phyloP scores from a whole-genome alignment of 345 rosid species.

The Streptanthus diversifolius region DNA sequence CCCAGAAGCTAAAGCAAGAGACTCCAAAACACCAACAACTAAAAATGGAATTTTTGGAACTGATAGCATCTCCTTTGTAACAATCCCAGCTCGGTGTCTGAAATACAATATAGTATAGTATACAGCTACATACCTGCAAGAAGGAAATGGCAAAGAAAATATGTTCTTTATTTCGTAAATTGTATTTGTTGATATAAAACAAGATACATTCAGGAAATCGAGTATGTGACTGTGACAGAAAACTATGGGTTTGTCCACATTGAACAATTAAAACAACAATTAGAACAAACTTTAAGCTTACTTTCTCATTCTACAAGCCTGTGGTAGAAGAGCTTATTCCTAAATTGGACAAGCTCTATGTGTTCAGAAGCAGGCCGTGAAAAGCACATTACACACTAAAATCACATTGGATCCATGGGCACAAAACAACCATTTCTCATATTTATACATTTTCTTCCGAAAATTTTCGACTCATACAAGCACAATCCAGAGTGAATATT shows the following conservation, averaged over 20 bases:
- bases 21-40: conserved; percentile 81
- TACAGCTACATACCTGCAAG: conserved; percentile 64
- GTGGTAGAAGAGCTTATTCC: neutral
- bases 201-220: neutral
- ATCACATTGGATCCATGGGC: neutral
- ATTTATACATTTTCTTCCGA: neutral
- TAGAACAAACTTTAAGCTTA: no score
- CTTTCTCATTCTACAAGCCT: neutral
- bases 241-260: neutral
- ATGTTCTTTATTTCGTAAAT: neutral
- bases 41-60: conserved; percentile 75
- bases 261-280: neutral
- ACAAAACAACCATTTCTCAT: neutral
- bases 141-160: neutral
- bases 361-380: neutral
- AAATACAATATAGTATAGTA: conserved; percentile 68
- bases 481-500: neutral
- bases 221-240: neutral
- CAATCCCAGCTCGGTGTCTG: conserved; percentile 77
- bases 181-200: neutral
- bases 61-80: conserved; percentile 91
- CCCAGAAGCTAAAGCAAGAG: conserved; percentile 85
- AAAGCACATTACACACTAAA: neutral
- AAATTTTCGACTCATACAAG: neutral
- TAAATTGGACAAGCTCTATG: neutral